These are phyloP conservation scores for Ophiosphaerella herpotricha DNA, from an alignment of 2,329 filamentous ascomycete genomes.

Conservation along the genomic window DNA sequence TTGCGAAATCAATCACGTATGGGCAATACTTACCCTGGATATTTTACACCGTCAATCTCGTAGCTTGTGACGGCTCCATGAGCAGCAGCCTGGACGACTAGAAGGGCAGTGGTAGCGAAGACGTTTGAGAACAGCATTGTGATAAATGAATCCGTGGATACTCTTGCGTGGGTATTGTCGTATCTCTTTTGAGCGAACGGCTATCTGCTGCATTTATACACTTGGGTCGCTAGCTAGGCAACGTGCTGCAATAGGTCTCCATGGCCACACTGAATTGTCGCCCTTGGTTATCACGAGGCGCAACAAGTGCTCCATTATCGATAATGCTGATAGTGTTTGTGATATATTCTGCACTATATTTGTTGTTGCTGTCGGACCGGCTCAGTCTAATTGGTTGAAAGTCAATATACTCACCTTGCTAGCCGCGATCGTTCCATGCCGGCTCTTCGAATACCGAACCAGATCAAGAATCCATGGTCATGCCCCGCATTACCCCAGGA, in stretches of 20 bases:
- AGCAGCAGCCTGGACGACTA: constrained; percentile 36
- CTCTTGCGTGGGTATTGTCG: too few species aligned
- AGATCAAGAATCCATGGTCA: constrained; percentile 1
- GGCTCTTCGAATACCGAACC: constrained; percentile 28
- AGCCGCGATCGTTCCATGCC: constrained; percentile 23
- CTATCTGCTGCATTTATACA: too few species aligned
- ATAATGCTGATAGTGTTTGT: constrained; percentile 25
- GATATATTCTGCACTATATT: constrained; percentile 31
- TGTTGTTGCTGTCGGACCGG: constrained; percentile 26
- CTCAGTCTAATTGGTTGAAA: constrained; percentile 21
- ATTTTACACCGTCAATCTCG: constrained; percentile 38
- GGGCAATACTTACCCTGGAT: constrained; percentile 29
- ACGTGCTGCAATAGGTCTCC: constrained; percentile 8
- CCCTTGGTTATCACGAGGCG: constrained; percentile 8
- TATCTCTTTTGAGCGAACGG: too few species aligned
- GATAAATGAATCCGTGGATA: not conserved
- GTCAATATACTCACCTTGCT: constrained; percentile 22
- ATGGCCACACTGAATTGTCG: constrained; percentile 12
- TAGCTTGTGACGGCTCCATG: constrained; percentile 46
- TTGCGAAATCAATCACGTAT: not conserved
- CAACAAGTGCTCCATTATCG: constrained; percentile 12
- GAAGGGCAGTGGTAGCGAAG: constrained; percentile 38
- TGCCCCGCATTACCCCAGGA: too few species aligned
- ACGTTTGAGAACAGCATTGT: constrained; percentile 46
- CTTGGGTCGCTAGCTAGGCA: too few species aligned